phyloP scores from a whole-genome alignment of 345 rosid genomes.

The Anacardium occidentale region DNA sequence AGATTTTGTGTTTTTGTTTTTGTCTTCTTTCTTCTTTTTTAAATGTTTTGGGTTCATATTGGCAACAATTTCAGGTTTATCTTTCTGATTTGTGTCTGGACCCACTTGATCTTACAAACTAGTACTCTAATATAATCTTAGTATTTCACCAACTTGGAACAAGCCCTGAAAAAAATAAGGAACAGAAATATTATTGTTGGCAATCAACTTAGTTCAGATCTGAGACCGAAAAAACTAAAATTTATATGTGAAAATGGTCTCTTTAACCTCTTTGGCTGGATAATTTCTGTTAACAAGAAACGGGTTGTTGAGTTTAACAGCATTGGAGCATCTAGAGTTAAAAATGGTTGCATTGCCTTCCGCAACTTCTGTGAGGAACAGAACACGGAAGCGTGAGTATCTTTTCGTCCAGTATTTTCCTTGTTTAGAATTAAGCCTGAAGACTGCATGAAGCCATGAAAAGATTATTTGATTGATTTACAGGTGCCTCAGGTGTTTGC shows the following conservation, averaged over 20 bases:
- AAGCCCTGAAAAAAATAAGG: background rate
- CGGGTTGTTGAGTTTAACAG: constrained; percentile 45
- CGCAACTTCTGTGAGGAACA: constrained; percentile 81
- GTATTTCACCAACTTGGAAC: background rate
- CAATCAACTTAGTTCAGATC: constrained; percentile 17
- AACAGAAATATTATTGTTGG: background rate
- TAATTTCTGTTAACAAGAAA: constrained; percentile 16
- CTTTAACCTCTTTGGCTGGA: background rate
- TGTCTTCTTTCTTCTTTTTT: no score
- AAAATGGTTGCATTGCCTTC: constrained; percentile 75
- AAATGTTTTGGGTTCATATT: background rate
- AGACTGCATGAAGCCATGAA: background rate
- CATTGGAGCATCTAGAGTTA: constrained; percentile 89
- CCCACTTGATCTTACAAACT: background rate
- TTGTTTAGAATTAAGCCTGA: background rate
- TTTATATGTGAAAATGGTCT: background rate
- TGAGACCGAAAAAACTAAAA: background rate
- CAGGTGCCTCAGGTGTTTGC: constrained; percentile 84
- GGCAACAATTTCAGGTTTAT: background rate
- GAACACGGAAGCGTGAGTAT: constrained; percentile 69
- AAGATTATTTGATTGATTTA: constrained; percentile 1
- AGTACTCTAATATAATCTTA: background rate
- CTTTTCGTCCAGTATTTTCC: background rate
- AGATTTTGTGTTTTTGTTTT: background rate
- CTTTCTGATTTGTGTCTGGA: constrained; percentile 3